Percentiles rank a stretch among this genome's conserved stretches.
Evolutionary conservation across 805 yeast genomes (phyloP).

Genomic region (Metschnikowia amazonensis): DNA sequence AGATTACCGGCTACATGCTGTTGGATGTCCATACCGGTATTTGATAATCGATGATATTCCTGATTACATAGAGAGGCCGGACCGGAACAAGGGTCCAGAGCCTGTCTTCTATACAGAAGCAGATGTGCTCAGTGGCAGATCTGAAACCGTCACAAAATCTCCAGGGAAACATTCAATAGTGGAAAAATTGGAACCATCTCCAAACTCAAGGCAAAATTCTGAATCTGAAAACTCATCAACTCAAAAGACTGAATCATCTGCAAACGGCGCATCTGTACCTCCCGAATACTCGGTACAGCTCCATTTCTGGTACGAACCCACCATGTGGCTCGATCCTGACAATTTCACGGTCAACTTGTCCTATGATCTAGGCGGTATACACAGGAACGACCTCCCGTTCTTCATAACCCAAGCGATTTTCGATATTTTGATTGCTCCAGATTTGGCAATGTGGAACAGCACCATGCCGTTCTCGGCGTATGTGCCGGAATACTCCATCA

Average conservation of each 20-base stretch:
- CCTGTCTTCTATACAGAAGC: slow-evolving; percentile 2
- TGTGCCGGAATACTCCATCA: slow-evolving; percentile 4
- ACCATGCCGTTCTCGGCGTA: slow-evolving; percentile 1
- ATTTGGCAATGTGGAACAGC: slow-evolving; percentile 14
- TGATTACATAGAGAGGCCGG: slow-evolving; percentile 6
- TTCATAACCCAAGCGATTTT: slow-evolving; percentile 47
- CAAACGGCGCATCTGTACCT: background rate
- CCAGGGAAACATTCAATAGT: no score
- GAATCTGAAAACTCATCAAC: no score
- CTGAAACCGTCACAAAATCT: no score
- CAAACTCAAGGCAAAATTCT: no score
- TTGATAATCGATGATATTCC: slow-evolving; percentile 14
- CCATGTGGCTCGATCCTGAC: slow-evolving; percentile 41
- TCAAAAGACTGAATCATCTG: no score
- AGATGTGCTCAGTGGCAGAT: no score
- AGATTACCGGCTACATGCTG: slow-evolving; percentile 16
- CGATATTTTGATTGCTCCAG: slow-evolving; percentile 30
- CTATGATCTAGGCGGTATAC: slow-evolving; percentile 44
- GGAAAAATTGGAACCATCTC: background rate
- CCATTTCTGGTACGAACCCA: slow-evolving; percentile 39
- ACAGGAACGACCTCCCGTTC: slow-evolving; percentile 60
- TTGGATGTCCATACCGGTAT: slow-evolving; percentile 12
- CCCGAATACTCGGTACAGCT: slow-evolving; percentile 26
- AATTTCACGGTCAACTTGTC: slow-evolving; percentile 31
- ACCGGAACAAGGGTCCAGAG: background rate